Evolutionary conservation across 1,284 basidiomycete genomes (phyloP).

Genomic region (Ceratobasidium sp.): DNA sequence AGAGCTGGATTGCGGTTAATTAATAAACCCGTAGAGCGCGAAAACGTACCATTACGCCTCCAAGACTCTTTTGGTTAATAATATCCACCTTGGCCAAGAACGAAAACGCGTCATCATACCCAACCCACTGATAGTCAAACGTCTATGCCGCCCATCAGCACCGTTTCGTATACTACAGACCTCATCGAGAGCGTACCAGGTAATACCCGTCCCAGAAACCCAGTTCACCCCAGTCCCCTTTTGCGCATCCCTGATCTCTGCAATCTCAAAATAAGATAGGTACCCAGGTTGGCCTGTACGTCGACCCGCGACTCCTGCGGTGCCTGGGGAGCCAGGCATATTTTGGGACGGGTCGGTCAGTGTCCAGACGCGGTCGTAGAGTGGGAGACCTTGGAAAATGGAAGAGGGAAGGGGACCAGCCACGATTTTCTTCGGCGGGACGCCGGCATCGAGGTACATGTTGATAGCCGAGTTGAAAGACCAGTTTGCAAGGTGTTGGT

Average conservation of each 20-base stretch:
- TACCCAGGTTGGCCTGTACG: slow-evolving; percentile 15
- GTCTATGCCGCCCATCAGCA: neutral
- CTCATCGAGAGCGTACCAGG: too few species aligned
- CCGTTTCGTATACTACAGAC: too few species aligned
- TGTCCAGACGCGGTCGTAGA: slow-evolving; percentile 36
- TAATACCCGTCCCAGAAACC: neutral
- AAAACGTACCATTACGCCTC: neutral
- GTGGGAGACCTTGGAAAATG: slow-evolving; percentile 13
- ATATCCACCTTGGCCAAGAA: slow-evolving; percentile 10
- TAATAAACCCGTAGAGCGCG: too few species aligned
- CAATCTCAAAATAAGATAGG: slow-evolving; percentile 17
- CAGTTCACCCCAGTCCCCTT: neutral
- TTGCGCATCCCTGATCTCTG: neutral
- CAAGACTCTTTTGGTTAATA: neutral
- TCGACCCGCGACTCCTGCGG: slow-evolving; percentile 3
- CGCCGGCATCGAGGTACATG: slow-evolving; percentile 2
- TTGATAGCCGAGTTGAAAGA: slow-evolving; percentile 14
- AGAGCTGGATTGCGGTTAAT: neutral
- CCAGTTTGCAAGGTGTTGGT: slow-evolving; percentile 6
- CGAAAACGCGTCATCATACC: slow-evolving; percentile 13
- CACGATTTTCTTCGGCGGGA: neutral
- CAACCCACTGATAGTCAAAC: slow-evolving; percentile 38
- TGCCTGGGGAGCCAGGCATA: slow-evolving; percentile 5
- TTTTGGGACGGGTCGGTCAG: slow-evolving; percentile 3
- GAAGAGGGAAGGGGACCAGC: neutral